Evolutionary conservation across 345 rosid species (phyloP), one percentile per base, ranked within the genome.

Genomic region (Eutrema yunnanense): DNA sequence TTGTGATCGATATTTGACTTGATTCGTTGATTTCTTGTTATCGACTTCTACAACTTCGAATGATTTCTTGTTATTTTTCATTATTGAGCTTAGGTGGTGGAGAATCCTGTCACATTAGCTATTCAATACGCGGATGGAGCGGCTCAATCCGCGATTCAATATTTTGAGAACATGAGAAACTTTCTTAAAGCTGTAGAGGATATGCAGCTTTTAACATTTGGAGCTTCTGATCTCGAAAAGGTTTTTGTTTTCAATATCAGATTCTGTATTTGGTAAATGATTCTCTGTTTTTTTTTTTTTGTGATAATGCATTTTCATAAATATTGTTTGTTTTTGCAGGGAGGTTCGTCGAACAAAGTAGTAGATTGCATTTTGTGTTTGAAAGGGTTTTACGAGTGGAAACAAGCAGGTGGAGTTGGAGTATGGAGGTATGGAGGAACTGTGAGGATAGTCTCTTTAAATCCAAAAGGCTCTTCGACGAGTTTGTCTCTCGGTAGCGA

Each of bases 401-500:
- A 88, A 80, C 87, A 88, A 75, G 86, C 93, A 0, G 99, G 99
- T 62, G 99, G 96, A 55, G 84, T 83, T 13, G 99, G 99, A 69
- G 86, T 95, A 22, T 95, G 99, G 99, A 86, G 97, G 60, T 95
- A 95, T 65, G 99, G 99, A 58, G 99, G 99, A 42, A 89, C 89
- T 14, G 97, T 95, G 58, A 95, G 86, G 86, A 95, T 95, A 59
- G 86, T 84, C 8, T 82, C 92, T 51, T 81, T 95, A 11, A 47
- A 66, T 59, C 93, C 93, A 1, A 95, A 87, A 78, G 82, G 76
- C 57, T 86, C 93, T n/a, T 80, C 89, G 0, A 65, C 80, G 5
- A 86, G 3, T 90, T 86, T 47, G 69, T 83, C 61, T 57, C 69
- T 86, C 38, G 84, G 97, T 48, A 87, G 92, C 56, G 98, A 89